Evolutionary conservation across 805 yeast genomes (phyloP).

Genomic region (Candida khao-thaluensis): DNA sequence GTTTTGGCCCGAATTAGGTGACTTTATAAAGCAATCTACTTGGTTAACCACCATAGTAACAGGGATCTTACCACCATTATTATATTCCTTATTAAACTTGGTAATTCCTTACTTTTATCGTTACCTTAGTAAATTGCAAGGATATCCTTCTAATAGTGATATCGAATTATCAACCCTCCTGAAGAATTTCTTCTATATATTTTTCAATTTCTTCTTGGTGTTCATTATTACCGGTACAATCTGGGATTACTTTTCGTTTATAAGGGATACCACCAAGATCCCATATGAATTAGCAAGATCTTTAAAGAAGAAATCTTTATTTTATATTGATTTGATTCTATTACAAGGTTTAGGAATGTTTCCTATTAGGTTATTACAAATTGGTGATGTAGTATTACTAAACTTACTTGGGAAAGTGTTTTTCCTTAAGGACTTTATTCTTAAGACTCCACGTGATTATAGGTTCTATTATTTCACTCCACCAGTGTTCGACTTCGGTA

Average conservation of each 20-base stretch:
- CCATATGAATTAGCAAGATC: conserved; percentile 56
- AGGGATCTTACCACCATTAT: conserved; percentile 61
- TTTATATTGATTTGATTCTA: conserved; percentile 60
- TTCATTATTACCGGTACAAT: conserved; percentile 62
- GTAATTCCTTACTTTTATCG: conserved; percentile 55
- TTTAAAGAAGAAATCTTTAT: conserved; percentile 50
- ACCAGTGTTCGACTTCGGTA: conserved; percentile 58
- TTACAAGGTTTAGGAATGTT: conserved; percentile 70
- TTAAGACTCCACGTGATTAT: conserved; percentile 52
- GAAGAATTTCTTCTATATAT: conserved; percentile 60
- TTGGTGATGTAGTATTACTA: conserved; percentile 51
- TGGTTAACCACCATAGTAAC: conserved; percentile 56
- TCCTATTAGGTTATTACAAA: conserved; percentile 54
- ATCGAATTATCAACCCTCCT: conserved; percentile 55
- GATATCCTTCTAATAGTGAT: conserved; percentile 56
- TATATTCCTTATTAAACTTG: conserved; percentile 54
- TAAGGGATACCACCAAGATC: conserved; percentile 58
- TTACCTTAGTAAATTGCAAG: conserved; percentile 50
- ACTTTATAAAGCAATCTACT: conserved; percentile 48
- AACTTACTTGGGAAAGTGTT: conserved; percentile 39
- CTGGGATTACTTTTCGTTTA: conserved; percentile 56
- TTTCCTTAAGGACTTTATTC: conserved; percentile 38
- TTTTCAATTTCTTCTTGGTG: conserved; percentile 60
- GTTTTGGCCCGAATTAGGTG: conserved; percentile 59
- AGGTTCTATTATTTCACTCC: conserved; percentile 55